Evolutionary conservation across 768 basidiomycete genomes (phyloP).

Genomic region (Panus rudis): DNA sequence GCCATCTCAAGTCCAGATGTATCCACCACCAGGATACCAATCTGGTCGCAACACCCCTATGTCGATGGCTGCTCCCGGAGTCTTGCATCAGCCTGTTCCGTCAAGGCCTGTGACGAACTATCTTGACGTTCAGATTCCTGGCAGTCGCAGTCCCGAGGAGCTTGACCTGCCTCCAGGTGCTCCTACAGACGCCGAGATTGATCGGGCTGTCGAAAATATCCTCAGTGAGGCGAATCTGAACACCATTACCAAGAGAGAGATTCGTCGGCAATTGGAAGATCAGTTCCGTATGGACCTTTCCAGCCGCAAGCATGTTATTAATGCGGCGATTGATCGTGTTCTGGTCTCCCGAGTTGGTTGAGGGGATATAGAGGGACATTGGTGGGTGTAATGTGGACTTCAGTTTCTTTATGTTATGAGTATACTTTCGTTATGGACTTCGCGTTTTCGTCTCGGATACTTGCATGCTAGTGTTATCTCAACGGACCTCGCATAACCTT

Average conservation of each 20-base stretch:
- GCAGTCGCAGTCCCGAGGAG: constrained; percentile 44
- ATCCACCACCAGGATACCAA: constrained; percentile 62
- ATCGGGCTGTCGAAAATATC: constrained; percentile 65
- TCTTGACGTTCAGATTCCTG: constrained; percentile 63
- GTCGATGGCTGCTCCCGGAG: constrained; percentile 17
- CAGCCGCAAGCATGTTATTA: constrained; percentile 65
- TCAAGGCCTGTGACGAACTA: constrained; percentile 74
- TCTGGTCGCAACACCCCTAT: constrained; percentile 68
- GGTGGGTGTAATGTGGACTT: neutral
- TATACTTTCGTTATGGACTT: neutral
- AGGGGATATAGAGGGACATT: neutral
- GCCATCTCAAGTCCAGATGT: constrained; percentile 52
- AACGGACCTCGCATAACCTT: neutral
- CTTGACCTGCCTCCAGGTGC: constrained; percentile 36
- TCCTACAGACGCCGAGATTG: constrained; percentile 69
- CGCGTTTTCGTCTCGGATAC: no score
- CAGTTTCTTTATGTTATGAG: neutral
- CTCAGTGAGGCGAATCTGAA: constrained; percentile 79
- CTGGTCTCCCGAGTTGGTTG: constrained; percentile 44
- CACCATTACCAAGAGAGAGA: constrained; percentile 85
- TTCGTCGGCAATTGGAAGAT: constrained; percentile 77
- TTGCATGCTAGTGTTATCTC: neutral
- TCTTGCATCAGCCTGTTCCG: constrained; percentile 52
- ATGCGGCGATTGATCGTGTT: constrained; percentile 68
- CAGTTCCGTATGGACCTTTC: constrained; percentile 75